Evolutionary conservation across 2,329 filamentous ascomycete genomes (phyloP).

Genomic region (Calycina marina): DNA sequence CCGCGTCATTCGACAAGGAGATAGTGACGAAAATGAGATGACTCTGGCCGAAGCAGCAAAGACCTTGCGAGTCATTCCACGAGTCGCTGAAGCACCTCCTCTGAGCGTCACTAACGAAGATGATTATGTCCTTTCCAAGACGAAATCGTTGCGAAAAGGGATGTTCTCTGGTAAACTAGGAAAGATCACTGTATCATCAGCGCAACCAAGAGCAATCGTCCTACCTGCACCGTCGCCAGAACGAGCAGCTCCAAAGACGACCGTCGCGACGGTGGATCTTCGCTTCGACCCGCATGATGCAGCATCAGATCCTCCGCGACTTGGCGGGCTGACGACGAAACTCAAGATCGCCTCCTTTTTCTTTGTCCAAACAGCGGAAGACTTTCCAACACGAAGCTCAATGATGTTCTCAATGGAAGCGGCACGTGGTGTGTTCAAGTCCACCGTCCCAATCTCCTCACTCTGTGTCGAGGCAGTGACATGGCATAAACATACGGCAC

Average conservation of each 20-base stretch:
- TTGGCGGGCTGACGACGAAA: slow-evolving; percentile 19
- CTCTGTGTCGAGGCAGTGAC: slow-evolving; percentile 19
- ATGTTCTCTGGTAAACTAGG: slow-evolving; percentile 23
- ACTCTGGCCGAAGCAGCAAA: slow-evolving; percentile 13
- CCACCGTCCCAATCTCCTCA: slow-evolving; percentile 16
- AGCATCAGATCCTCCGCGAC: slow-evolving; percentile 16
- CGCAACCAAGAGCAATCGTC: slow-evolving; percentile 19
- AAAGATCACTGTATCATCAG: slow-evolving; percentile 19
- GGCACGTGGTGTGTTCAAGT: slow-evolving; percentile 14
- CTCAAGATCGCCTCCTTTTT: slow-evolving; percentile 19
- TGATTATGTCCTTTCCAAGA: slow-evolving; percentile 16
- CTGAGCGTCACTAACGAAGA: slow-evolving; percentile 13
- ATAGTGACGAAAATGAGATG: slow-evolving; percentile 11
- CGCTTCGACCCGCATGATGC: slow-evolving; percentile 20
- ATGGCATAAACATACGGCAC: slow-evolving; percentile 17
- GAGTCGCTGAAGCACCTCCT: slow-evolving; percentile 17
- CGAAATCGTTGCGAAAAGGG: slow-evolving; percentile 20
- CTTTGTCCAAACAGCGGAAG: slow-evolving; percentile 9
- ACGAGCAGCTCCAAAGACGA: slow-evolving; percentile 8
- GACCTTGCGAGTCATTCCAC: slow-evolving; percentile 19
- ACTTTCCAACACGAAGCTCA: slow-evolving; percentile 11
- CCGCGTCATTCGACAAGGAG: slow-evolving; percentile 14
- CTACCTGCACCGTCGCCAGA: slow-evolving; percentile 14
- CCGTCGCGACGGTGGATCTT: slow-evolving; percentile 19
- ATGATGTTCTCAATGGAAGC: slow-evolving; percentile 12